Evolutionary conservation across 2,329 filamentous ascomycete genomes (phyloP).

Genomic region (Alternaria triticimaculans): DNA sequence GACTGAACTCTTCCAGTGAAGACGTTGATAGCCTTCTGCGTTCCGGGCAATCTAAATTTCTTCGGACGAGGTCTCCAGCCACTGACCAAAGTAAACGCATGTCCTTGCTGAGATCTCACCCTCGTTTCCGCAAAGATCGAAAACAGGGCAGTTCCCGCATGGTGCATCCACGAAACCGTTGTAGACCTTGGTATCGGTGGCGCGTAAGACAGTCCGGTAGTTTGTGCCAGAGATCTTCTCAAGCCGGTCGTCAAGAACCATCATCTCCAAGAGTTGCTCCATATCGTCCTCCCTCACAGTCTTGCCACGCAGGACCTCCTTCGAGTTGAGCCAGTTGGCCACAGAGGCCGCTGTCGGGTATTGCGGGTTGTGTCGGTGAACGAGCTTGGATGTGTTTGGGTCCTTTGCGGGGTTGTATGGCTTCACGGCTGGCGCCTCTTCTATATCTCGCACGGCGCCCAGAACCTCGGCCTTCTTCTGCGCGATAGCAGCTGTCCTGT

Average conservation of each 20-base stretch:
- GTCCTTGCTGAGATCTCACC: conserved; percentile 88
- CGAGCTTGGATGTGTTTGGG: conserved; percentile 29
- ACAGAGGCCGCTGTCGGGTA: conserved; percentile 86
- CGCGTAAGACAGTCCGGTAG: conserved; percentile 56
- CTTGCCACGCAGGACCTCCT: conserved; percentile 75
- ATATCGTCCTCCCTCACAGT: conserved; percentile 72
- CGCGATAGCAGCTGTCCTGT: conserved; percentile 40
- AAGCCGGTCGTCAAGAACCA: conserved; percentile 85
- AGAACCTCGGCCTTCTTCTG: conserved; percentile 47
- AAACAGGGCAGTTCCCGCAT: conserved; percentile 91
- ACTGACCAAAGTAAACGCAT: conserved; percentile 89
- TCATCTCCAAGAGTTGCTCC: conserved; percentile 83
- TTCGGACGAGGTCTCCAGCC: conserved; percentile 62
- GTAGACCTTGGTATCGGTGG: conserved; percentile 54
- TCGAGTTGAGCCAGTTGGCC: conserved; percentile 73
- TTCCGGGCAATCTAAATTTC: conserved; percentile 7
- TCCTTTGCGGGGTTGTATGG: conserved; percentile 33
- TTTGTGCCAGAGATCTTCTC: conserved; percentile 64
- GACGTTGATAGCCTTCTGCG: background rate
- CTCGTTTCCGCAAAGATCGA: conserved; percentile 88
- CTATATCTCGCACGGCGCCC: conserved; percentile 37
- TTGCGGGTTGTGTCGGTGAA: conserved; percentile 70
- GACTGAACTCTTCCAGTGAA: background rate
- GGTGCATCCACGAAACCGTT: conserved; percentile 89
- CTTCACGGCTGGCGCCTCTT: conserved; percentile 36